Evolutionary conservation across 371 early-diverging fungal species (phyloP).

Genomic region (Apophysomyces ossiformis): DNA sequence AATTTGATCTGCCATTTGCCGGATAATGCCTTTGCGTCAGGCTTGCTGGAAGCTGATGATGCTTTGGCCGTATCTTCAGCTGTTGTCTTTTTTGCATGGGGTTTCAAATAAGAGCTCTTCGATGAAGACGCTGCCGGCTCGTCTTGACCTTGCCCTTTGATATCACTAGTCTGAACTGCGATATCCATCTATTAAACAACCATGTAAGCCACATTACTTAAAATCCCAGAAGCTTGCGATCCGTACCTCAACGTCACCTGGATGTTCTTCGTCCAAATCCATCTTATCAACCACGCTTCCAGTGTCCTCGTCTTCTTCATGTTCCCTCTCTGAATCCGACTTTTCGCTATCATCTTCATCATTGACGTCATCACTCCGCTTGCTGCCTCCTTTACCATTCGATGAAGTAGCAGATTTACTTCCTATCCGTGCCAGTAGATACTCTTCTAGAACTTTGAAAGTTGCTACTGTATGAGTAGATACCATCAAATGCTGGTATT

Average conservation of each 20-base stretch:
- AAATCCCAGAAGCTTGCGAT: neutral
- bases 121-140: neutral
- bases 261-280: constrained; percentile 9
- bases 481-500: constrained; percentile 64
- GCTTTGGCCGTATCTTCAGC: neutral
- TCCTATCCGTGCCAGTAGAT: constrained; percentile 62
- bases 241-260: neutral
- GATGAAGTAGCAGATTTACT: neutral
- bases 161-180: neutral
- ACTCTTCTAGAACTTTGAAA: constrained; percentile 80
- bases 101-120: neutral
- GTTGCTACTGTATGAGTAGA: constrained; percentile 88
- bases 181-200: neutral
- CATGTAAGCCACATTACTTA: neutral
- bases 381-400: constrained; percentile 29
- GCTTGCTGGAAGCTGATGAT: neutral
- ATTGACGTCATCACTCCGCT: constrained; percentile 26
- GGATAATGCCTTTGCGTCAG: neutral
- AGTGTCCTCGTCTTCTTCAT: neutral
- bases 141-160: neutral
- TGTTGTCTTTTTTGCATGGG: neutral
- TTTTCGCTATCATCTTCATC: constrained; percentile 39
- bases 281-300: constrained; percentile 10
- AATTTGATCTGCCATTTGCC: constrained; percentile 61
- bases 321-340: constrained; percentile 10